Evolutionary conservation across 2,329 filamentous ascomycete species (phyloP).

Genomic region (Tolypocladium inflatum): DNA sequence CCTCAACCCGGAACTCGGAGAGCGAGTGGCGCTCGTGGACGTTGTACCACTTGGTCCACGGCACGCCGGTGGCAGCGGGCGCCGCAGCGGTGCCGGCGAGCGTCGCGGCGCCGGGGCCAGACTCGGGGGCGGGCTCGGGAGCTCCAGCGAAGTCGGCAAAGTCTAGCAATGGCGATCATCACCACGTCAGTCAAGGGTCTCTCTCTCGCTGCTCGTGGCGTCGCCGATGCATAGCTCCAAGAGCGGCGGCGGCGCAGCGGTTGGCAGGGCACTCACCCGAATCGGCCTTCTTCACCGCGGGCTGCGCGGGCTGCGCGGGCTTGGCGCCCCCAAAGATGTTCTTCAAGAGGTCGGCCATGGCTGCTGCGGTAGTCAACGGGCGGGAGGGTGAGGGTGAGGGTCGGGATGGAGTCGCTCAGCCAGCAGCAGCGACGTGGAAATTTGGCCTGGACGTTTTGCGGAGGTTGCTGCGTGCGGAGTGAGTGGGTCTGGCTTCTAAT

Average conservation of each 20-base stretch:
- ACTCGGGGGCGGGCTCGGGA: conserved; percentile 53
- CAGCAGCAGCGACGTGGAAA: neutral
- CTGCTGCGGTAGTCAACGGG: conserved; percentile 16
- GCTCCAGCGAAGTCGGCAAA: conserved; percentile 88
- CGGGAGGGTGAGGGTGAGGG: neutral
- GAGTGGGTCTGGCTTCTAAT: neutral
- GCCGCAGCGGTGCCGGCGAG: conserved; percentile 32
- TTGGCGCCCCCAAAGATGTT: conserved; percentile 61
- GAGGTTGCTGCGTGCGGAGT: neutral
- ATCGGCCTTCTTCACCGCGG: conserved; percentile 43
- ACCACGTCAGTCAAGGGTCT: neutral
- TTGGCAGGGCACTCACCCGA: conserved; percentile 43
- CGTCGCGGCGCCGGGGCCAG: conserved; percentile 35
- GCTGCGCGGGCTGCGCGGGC: conserved; percentile 31
- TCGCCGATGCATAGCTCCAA: neutral
- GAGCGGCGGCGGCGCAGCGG: neutral
- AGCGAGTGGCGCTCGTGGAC: conserved; percentile 82
- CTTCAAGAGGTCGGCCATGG: conserved; percentile 54
- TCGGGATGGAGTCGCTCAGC: neutral
- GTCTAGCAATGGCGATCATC: conserved; percentile 40
- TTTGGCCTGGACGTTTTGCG: neutral
- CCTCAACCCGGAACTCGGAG: conserved; percentile 81
- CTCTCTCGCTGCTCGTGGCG: neutral
- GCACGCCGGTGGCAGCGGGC: conserved; percentile 41
- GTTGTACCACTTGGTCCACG: conserved; percentile 94